Evolutionary conservation across 805 yeast species (phyloP), one percentile per base, ranked within the genome.

Genomic region (Yarrowia sp.): DNA sequence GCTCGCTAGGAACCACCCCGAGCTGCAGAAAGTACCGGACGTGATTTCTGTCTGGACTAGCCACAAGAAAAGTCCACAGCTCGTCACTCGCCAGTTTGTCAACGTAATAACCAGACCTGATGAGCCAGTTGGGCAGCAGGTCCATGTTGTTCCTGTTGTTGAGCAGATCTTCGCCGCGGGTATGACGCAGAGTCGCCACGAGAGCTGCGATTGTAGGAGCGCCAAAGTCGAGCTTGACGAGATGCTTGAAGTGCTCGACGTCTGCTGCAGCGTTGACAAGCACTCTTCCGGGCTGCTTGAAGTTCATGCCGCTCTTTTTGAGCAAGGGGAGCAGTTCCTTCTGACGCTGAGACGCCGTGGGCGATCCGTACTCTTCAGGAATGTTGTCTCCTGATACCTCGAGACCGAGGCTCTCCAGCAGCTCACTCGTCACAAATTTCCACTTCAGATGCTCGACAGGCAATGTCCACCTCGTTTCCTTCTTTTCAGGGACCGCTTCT

Each of bases 121-220:
- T 51, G 13, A 51, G 42, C 58, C 58, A 51, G 24, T 33, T 51
- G 29, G 58, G 58, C 32, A 51, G 32, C 21, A 51, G 27, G 22
- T 49, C 41, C 56, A 49, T 33, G 16, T 24, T 49, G 18, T 12
- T 31, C 7, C 38, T 19, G 36, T 19, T 31, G 7, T 14, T 9
- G 16, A 47, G 14, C 38, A 32, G 14, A 7, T 14, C 24, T 19
- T 29, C 29, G 7, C 35, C 24, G 12, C 22, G 6, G 16, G 44
- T 39, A 7, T n/a, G 18, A 3, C 56, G 18, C 4, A 47, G 39
- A 14, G 39, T 21, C 7, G 38, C 56, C 14, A 47, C n/a, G 14
- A 47, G 27, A 47, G 38, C 14, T 4, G 42, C 13, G 24, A 51
- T 51, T 2, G 42, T 24, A 6, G 58, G 58, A 2, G 42, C 13